Evolutionary conservation across 1,284 basidiomycete genomes (phyloP), one percentile per base, ranked within the genome.

Genomic region (Tilletia horrida): DNA sequence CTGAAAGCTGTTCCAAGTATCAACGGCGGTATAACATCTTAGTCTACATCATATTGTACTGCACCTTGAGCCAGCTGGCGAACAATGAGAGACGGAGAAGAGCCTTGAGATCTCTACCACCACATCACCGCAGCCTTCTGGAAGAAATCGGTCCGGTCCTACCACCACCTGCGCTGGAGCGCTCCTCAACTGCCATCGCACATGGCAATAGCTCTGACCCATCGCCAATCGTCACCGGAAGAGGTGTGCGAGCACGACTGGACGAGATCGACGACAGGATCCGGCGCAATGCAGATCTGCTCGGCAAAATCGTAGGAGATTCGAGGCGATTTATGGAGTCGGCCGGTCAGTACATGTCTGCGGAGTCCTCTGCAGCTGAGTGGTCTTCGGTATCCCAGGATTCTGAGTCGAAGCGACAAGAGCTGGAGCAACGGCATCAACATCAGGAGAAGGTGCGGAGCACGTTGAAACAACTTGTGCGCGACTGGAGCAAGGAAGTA

Each of bases 251-350:
- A 43, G 66, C 69, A 8, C 67, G 75, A 18, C 44, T 81, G 27
- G 75, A 74, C 23, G 80, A 81, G 65, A 73, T 81, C n/a, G 80
- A 81, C 65, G 80, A 81, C 43, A 72, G 80, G 0, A 80, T 81
- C 42, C 74, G 80, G 1, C 71, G 79, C 8, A 81, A 81, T 48
- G 73, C 77, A 1, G 78, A 79, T 44, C 66, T 81, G 23, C 70
- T 81, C 9, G 59, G 69, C 8, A 50, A 72, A 42, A 76, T 81
- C 21, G 78, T 73, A 4, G 66, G 72, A 35, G 75, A 81, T 42
- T 76, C 76, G 35, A 65, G 73, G 27, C 70, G 70, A 0, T 81
- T 81, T 61, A 69, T 81, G 3, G 76, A 75, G 16, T 65, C 70
- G 42, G 71, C 43, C 3, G 66, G 57, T 31, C 64, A 65, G 7